Percentiles rank a stretch among this genome's conserved stretches.
These are phyloP conservation scores for Nicotiana knightiana DNA, from an alignment of 257 asterid species.

Conservation along the genomic window DNA sequence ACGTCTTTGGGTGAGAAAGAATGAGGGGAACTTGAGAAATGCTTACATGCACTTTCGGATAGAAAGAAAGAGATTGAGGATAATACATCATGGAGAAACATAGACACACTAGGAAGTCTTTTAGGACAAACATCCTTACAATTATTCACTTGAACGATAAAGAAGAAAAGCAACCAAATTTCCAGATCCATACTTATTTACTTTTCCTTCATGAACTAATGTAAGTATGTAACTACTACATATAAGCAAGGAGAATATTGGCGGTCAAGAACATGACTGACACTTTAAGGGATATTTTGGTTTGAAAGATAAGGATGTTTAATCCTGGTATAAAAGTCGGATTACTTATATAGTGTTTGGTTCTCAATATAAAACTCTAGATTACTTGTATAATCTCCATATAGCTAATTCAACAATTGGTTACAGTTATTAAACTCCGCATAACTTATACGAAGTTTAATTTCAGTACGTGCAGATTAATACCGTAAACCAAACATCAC, in stretches of 20 bases:
- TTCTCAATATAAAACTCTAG: neutral
- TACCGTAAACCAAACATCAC: neutral
- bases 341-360: neutral
- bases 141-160: neutral
- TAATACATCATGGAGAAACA: neutral
- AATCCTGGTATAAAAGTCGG: neutral
- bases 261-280: neutral
- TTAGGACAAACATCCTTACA: neutral
- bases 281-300: neutral
- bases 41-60: neutral
- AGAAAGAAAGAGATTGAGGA: neutral
- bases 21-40: neutral
- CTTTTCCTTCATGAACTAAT: neutral
- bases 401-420: neutral
- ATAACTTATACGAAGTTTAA: neutral
- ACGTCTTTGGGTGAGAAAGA: neutral
- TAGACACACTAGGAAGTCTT: neutral
- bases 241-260: neutral
- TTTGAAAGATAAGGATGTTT: neutral
- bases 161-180: neutral
- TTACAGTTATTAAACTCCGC: neutral
- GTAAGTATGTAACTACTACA: neutral
- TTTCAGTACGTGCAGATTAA: neutral
- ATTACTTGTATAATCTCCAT: neutral
- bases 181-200: neutral